Evolutionary conservation across 768 basidiomycete genomes (phyloP).

Genomic region (Trametes coccinea): DNA sequence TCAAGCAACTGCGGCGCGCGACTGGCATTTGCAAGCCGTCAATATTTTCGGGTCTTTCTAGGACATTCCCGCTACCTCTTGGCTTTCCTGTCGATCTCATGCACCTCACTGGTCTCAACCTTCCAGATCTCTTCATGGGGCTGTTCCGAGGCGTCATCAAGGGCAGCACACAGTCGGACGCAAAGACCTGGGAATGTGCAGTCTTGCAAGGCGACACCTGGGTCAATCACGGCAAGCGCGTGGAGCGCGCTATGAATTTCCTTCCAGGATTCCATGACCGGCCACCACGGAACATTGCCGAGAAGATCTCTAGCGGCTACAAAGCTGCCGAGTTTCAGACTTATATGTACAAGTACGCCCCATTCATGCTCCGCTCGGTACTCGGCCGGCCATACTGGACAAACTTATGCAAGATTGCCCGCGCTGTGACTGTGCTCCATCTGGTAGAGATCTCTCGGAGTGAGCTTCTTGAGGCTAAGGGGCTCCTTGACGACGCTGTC

Average conservation of each 20-base stretch:
- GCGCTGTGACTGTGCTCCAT: too few relatives aligned
- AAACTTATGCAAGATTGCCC: too few relatives aligned
- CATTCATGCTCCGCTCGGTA: too few relatives aligned
- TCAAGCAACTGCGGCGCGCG: constrained; percentile 29
- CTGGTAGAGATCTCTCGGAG: too few relatives aligned
- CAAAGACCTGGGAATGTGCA: constrained; percentile 34
- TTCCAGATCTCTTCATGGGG: constrained; percentile 35
- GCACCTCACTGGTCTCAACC: constrained; percentile 42
- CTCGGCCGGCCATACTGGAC: too few relatives aligned
- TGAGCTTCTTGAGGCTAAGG: too few relatives aligned
- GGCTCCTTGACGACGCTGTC: too few relatives aligned
- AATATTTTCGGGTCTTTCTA: constrained; percentile 34
- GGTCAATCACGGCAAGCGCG: constrained; percentile 7
- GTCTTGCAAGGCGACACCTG: constrained; percentile 13
- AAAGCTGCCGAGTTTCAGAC: too few relatives aligned
- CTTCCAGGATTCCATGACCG: constrained; percentile 43
- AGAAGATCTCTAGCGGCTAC: constrained; percentile 27
- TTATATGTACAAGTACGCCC: too few relatives aligned
- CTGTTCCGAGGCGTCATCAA: constrained; percentile 36
- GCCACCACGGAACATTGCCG: constrained; percentile 41
- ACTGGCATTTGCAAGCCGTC: constrained; percentile 40
- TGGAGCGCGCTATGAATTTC: constrained; percentile 34
- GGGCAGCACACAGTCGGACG: constrained; percentile 23
- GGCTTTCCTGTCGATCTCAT: constrained; percentile 39
- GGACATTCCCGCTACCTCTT: constrained; percentile 4